Evolutionary conservation across 2,329 filamentous ascomycete genomes (phyloP).

Genomic region (Colletotrichum coccodes): DNA sequence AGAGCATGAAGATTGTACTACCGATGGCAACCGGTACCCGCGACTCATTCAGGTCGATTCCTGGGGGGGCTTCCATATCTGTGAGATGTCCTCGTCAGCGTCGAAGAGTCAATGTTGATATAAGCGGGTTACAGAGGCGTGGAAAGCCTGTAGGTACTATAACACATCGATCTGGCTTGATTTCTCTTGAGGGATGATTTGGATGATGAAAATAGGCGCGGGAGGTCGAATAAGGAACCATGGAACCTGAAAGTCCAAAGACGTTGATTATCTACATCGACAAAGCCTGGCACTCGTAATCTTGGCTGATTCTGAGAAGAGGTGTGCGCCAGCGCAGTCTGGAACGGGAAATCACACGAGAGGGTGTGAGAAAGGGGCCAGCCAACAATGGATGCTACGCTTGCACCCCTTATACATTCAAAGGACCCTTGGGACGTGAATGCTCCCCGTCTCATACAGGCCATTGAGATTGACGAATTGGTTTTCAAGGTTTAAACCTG

Average conservation of each 20-base stretch:
- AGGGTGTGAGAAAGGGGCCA: conserved; percentile 16
- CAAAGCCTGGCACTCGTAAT: not conserved
- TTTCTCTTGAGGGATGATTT: too few relatives aligned
- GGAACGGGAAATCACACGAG: not conserved
- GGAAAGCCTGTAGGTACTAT: too few relatives aligned
- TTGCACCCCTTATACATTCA: conserved; percentile 1
- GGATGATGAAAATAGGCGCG: not conserved
- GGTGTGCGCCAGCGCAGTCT: not conserved
- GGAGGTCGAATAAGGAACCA: not conserved
- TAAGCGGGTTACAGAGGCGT: too few relatives aligned
- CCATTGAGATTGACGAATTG: conserved; percentile 16
- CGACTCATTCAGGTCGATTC: conserved; percentile 7
- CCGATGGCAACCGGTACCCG: conserved; percentile 3
- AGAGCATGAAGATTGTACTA: not conserved
- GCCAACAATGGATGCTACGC: conserved; percentile 9
- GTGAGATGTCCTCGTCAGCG: not conserved
- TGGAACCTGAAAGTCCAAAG: not conserved
- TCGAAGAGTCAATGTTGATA: not conserved
- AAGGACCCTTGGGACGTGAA: conserved; percentile 10
- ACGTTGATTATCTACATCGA: conserved; percentile 8
- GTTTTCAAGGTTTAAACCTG: conserved; percentile 2
- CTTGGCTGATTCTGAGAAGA: not conserved
- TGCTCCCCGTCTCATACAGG: too few relatives aligned
- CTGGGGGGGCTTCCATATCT: conserved; percentile 28
- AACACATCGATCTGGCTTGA: too few relatives aligned